These are phyloP conservation scores for Vaccinium corymbosum DNA, from an alignment of 148 eudicot species.

Conservation along the genomic window DNA sequence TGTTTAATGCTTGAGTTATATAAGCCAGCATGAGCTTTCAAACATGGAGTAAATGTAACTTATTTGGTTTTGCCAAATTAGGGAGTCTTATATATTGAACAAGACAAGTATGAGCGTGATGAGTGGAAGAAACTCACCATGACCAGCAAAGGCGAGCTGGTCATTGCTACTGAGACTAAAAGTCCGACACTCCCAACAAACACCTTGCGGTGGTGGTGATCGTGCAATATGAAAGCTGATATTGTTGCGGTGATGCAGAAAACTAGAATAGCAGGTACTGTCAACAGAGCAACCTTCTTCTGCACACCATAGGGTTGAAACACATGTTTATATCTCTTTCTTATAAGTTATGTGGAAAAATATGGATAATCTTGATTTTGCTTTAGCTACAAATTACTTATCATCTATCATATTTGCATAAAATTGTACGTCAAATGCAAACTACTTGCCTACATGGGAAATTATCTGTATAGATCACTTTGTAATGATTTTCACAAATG, in stretches of 20 bases:
- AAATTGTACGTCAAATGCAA: not conserved
- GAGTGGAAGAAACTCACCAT: conserved; percentile 43
- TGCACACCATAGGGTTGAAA: conserved; percentile 28
- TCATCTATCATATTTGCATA: not conserved
- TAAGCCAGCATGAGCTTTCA: not conserved
- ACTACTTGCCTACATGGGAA: not conserved
- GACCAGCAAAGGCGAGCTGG: conserved; percentile 60
- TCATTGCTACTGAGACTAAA: conserved; percentile 56
- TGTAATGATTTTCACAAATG: not conserved
- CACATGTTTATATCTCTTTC: conserved; percentile 13
- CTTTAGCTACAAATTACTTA: not conserved
- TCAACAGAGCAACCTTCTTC: conserved; percentile 51
- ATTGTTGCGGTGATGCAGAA: conserved; percentile 29
- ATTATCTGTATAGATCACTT: not conserved
- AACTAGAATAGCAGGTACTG: conserved; percentile 28
- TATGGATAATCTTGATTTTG: not conserved
- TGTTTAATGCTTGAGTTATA: not conserved
- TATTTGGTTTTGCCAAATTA: not conserved
- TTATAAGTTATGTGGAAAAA: not conserved
- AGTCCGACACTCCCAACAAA: conserved; percentile 67
- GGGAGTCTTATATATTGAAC: not conserved
- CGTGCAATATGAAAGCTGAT: conserved; percentile 49
- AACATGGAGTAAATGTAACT: not conserved
- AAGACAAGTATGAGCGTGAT: not conserved
- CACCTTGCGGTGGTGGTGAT: conserved; percentile 51